A percentile compares a stretch with the other conserved stretches of the same genome.
These are phyloP conservation scores for Raddia distichophylla DNA, from an alignment of 176 grass and related monocot species.

Conservation along the genomic window DNA sequence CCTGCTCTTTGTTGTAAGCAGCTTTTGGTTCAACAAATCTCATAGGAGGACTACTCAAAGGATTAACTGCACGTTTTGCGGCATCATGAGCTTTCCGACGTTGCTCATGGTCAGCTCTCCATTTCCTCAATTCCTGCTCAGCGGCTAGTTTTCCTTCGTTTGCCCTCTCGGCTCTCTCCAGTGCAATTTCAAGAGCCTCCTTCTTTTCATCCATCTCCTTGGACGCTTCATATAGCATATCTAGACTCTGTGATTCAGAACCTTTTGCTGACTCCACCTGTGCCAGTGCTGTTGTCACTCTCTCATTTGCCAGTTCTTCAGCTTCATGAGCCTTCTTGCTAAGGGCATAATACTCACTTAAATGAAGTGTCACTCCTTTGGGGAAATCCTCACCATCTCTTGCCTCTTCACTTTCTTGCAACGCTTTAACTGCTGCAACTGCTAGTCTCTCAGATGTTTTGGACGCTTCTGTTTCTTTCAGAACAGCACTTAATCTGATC, in stretches of 20 bases:
- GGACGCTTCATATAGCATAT: slow-evolving; percentile 56
- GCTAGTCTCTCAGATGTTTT: slow-evolving; percentile 74
- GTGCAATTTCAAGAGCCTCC: slow-evolving; percentile 54
- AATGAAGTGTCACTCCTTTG: slow-evolving; percentile 60
- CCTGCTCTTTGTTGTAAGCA: slow-evolving; percentile 39
- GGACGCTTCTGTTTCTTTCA: slow-evolving; percentile 80
- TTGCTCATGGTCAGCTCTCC: slow-evolving; percentile 88
- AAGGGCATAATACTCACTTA: slow-evolving; percentile 79
- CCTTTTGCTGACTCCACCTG: slow-evolving; percentile 71
- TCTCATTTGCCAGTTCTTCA: slow-evolving; percentile 75
- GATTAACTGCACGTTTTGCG: slow-evolving; percentile 52
- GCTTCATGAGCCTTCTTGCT: slow-evolving; percentile 87
- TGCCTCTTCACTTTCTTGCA: slow-evolving; percentile 68
- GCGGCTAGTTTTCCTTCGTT: slow-evolving; percentile 78
- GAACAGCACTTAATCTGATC: slow-evolving; percentile 60
- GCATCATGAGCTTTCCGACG: slow-evolving; percentile 66
- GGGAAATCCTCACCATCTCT: slow-evolving; percentile 48
- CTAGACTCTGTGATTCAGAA: slow-evolving; percentile 55
- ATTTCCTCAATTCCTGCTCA: slow-evolving; percentile 91
- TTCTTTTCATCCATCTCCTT: slow-evolving; percentile 71
- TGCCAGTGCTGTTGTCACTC: slow-evolving; percentile 56
- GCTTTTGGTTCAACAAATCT: slow-evolving; percentile 48
- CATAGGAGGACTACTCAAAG: slow-evolving; percentile 50
- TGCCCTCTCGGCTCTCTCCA: slow-evolving; percentile 66
- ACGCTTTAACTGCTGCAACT: slow-evolving; percentile 58